Conservation (phyloP, 441 rosid genomes). For the Erodium trifolium region DNA sequence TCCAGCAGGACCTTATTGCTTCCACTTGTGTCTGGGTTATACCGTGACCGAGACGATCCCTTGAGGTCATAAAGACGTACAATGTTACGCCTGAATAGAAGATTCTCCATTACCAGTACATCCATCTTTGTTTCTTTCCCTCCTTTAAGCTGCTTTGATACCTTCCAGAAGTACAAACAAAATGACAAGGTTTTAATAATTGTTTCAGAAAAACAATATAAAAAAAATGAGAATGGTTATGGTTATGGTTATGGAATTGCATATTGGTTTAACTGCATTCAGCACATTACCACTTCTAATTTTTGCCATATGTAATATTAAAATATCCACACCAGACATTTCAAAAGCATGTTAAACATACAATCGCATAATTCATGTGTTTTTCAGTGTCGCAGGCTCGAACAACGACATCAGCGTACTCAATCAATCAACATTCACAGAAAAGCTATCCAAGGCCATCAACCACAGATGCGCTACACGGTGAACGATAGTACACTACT, state of each 20-base stretch:
- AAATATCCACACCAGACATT: neutral
- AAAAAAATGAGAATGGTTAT: neutral
- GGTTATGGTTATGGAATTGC: neutral
- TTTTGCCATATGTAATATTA: neutral
- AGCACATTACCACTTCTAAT: neutral
- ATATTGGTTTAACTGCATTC: neutral
- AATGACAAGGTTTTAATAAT: conserved; percentile 13
- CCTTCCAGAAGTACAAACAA: conserved; percentile 31
- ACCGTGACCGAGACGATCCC: conserved; percentile 90
- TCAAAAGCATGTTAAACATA: neutral
- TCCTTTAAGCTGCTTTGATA: conserved; percentile 65
- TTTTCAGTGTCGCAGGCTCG: too few relatives aligned
- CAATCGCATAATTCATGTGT: neutral
- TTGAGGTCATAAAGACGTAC: conserved; percentile 84
- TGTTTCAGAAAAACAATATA: neutral
- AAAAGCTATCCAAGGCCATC: too few relatives aligned
- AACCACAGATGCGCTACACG: too few relatives aligned
- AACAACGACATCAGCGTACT: too few relatives aligned
- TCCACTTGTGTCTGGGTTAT: conserved; percentile 82
- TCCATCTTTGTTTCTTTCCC: conserved; percentile 87
- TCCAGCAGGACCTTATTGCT: conserved; percentile 89
- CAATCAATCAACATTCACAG: too few relatives aligned
- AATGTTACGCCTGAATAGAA: conserved; percentile 66
- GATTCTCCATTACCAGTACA: conserved; percentile 94
- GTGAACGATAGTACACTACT: too few relatives aligned